Evolutionary conservation across 2,329 filamentous ascomycete species (phyloP).

Genomic region (Diaporthe velutina): DNA sequence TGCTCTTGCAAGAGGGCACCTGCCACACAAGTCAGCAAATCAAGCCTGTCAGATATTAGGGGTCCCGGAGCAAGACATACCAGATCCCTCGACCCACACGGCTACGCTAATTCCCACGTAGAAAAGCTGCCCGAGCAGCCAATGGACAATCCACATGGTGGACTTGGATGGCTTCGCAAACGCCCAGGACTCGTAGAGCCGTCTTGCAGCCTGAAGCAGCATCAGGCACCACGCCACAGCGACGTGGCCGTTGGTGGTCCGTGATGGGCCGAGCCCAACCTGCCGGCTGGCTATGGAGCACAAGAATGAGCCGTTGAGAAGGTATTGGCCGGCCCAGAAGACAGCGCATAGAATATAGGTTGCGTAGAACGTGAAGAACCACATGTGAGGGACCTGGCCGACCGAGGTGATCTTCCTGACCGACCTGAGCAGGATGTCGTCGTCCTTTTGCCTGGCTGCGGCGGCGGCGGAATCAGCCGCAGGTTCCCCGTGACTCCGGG

Average conservation of each 20-base stretch:
- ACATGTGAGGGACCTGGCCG: conserved; percentile 83
- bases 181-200: conserved; percentile 80
- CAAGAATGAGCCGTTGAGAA: conserved; percentile 59
- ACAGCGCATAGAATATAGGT: conserved; percentile 76
- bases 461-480: conserved; percentile 10
- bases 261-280: conserved; percentile 41
- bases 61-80: conserved; percentile 61
- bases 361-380: conserved; percentile 91
- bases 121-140: conserved; percentile 81
- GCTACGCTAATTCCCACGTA: conserved; percentile 81
- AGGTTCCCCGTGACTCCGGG: conserved; percentile 49
- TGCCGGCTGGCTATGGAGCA: conserved; percentile 49
- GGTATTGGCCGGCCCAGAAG: conserved; percentile 80
- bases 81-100: conserved; percentile 86
- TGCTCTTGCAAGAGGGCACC: conserved; percentile 48
- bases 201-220: conserved; percentile 78
- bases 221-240: conserved; percentile 79
- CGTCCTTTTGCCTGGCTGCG: neutral
- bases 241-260: conserved; percentile 72
- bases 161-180: conserved; percentile 77
- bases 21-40: conserved; percentile 42
- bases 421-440: conserved; percentile 44
- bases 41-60: neutral
- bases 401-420: conserved; percentile 53
- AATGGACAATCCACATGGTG: conserved; percentile 89